Percentiles rank a stretch among this genome's conserved stretches.
Evolutionary conservation across 306 rosid species (phyloP).

Genomic region (Cicer pinnatifidum): DNA sequence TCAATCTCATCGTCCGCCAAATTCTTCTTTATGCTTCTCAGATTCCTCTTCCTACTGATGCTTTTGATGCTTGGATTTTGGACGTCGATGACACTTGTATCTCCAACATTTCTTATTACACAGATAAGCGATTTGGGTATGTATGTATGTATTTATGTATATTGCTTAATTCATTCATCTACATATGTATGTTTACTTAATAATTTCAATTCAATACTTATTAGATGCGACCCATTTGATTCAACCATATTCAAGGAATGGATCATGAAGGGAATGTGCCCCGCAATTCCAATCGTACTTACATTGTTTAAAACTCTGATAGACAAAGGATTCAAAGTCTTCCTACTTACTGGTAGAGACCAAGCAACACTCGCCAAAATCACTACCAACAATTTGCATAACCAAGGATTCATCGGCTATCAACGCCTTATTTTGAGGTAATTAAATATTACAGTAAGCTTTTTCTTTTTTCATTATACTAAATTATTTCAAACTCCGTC

Average conservation of each 20-base stretch:
- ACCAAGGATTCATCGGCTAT: constrained; percentile 72
- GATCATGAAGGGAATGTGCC: constrained; percentile 65
- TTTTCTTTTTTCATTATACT: too few species aligned
- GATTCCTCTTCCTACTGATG: constrained; percentile 44
- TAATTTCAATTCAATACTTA: too few species aligned
- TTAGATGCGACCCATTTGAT: constrained; percentile 78
- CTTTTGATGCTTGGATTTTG: constrained; percentile 70
- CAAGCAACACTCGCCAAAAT: constrained; percentile 52
- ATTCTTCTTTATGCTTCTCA: constrained; percentile 47
- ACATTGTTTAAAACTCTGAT: constrained; percentile 50
- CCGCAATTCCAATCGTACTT: constrained; percentile 51
- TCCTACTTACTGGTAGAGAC: constrained; percentile 78
- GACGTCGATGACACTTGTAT: constrained; percentile 90
- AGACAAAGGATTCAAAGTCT: constrained; percentile 63
- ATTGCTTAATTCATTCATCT: too few species aligned
- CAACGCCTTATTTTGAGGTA: constrained; percentile 78
- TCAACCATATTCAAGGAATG: constrained; percentile 68
- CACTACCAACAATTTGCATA: constrained; percentile 64
- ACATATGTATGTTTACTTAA: too few species aligned
- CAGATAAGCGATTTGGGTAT: constrained; percentile 65
- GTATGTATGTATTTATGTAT: background rate
- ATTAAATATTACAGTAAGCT: background rate
- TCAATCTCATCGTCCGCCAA: constrained; percentile 46
- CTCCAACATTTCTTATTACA: constrained; percentile 68
- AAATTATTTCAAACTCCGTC: background rate